These are phyloP conservation scores for Cryptococcus neoformans DNA, from an alignment of 1,284 basidiomycete genomes.

Conservation along the genomic window DNA sequence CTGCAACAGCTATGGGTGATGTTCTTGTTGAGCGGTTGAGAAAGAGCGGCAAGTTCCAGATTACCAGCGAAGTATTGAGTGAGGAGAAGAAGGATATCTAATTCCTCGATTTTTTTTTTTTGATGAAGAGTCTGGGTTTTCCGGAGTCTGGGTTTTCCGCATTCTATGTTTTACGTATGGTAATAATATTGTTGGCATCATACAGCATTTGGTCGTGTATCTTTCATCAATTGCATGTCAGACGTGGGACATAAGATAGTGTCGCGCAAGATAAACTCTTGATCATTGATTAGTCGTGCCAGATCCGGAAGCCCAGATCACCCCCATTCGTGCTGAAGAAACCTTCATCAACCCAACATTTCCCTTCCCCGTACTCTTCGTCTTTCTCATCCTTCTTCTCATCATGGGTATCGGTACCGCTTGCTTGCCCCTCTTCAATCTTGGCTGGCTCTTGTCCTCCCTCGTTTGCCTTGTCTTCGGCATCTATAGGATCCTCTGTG, in stretches of 20 bases:
- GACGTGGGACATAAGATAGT: too few species aligned
- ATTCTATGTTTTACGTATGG: too few species aligned
- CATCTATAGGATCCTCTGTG: not conserved
- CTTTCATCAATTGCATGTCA: too few species aligned
- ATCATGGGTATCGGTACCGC: slow-evolving; percentile 1
- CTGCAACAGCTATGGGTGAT: slow-evolving; percentile 71
- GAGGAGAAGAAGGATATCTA: not conserved
- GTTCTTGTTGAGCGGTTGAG: slow-evolving; percentile 62
- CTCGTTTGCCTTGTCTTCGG: not conserved
- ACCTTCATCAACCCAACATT: slow-evolving; percentile 10
- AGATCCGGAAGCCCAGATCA: slow-evolving; percentile 28
- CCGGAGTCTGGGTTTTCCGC: not conserved
- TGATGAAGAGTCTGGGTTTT: not conserved
- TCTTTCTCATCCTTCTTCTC: not conserved
- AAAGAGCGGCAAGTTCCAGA: slow-evolving; percentile 21
- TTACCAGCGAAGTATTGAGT: slow-evolving; percentile 21
- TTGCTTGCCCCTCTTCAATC: not conserved
- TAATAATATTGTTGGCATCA: too few species aligned
- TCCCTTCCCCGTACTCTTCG: slow-evolving; percentile 4
- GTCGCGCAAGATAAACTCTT: too few species aligned
- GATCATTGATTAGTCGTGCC: slow-evolving; percentile 21
- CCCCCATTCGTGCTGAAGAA: slow-evolving; percentile 21
- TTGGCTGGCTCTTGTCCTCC: not conserved
- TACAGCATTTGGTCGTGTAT: too few species aligned
- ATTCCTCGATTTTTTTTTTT: not conserved